A percentile compares a stretch with the other conserved stretches of the same genome.
phyloP scores from a whole-genome alignment of 768 basidiomycete species.

The Roridomyces roridus region DNA sequence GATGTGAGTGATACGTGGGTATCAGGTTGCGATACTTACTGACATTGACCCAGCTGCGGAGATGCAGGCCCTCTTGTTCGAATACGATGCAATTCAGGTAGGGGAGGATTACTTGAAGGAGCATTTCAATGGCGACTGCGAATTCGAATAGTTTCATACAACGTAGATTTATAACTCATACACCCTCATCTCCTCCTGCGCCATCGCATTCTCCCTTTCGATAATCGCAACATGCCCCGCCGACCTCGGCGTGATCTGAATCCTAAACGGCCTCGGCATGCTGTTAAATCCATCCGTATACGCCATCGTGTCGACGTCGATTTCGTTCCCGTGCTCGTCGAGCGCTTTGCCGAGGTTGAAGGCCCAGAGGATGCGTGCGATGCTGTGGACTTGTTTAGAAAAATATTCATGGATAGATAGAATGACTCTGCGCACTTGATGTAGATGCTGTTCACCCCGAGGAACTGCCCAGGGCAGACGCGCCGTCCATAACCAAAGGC shows the following conservation, averaged over 20 bases:
- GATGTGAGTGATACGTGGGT: constrained; percentile 5
- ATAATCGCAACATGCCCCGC: constrained; percentile 15
- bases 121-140: neutral
- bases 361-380: constrained; percentile 24
- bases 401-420: neutral
- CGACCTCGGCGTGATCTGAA: constrained; percentile 18
- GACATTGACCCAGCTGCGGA: neutral
- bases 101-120: constrained; percentile 8
- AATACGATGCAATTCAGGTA: constrained; percentile 9
- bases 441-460: constrained; percentile 19
- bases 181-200: constrained; percentile 22
- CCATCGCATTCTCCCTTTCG: constrained; percentile 20
- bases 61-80: constrained; percentile 10
- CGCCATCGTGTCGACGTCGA: constrained; percentile 23
- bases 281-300: constrained; percentile 27
- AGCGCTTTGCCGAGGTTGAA: constrained; percentile 20
- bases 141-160: too few species aligned
- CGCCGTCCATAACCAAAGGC: constrained; percentile 25
- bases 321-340: constrained; percentile 14
- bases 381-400: too few species aligned
- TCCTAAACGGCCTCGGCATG: constrained; percentile 17
- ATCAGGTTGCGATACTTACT: too few species aligned
- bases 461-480: constrained; percentile 20
- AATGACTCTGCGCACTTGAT: constrained; percentile 10
- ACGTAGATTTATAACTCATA: constrained; percentile 15